phyloP scores from a whole-genome alignment of 768 basidiomycete genomes.

The Cyclocybe cylindracea region DNA sequence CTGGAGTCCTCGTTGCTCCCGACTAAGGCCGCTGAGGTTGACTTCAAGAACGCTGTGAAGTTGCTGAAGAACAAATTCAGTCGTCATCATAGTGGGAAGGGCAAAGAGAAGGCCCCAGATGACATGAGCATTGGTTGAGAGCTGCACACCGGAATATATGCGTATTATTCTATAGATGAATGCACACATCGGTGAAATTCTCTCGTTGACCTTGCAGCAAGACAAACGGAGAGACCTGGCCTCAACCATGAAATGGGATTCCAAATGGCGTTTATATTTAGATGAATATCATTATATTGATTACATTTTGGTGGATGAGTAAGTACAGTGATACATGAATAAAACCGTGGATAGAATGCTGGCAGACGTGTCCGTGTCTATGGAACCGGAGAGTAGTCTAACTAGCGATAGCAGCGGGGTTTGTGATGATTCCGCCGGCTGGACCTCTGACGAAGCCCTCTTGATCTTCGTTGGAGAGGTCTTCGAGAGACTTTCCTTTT shows the following conservation, averaged over 20 bases:
- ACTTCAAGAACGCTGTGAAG: constrained; percentile 30
- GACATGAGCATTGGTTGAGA: constrained; percentile 25
- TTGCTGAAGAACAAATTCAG: constrained; percentile 33
- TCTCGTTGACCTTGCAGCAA: no score
- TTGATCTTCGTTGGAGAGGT: constrained; percentile 73
- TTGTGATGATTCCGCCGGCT: neutral
- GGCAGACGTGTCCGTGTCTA: no score
- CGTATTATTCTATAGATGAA: neutral
- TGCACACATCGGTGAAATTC: neutral
- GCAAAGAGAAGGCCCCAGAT: constrained; percentile 28
- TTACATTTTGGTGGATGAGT: no score
- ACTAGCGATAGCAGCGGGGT: neutral
- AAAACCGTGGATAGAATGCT: neutral
- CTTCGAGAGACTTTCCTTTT: constrained; percentile 64
- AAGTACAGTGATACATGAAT: neutral
- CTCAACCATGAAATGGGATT: no score
- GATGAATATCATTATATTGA: no score
- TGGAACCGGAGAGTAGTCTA: no score
- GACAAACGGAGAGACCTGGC: no score
- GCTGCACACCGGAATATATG: no score
- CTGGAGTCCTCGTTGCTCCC: constrained; percentile 50
- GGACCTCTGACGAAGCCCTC: constrained; percentile 51
- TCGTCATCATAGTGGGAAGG: constrained; percentile 21
- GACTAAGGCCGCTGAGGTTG: constrained; percentile 18
- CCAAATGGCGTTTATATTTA: no score